These are phyloP conservation scores for Fragaria vesca DNA, from an alignment of 306 rosid species.

Conservation along the genomic window DNA sequence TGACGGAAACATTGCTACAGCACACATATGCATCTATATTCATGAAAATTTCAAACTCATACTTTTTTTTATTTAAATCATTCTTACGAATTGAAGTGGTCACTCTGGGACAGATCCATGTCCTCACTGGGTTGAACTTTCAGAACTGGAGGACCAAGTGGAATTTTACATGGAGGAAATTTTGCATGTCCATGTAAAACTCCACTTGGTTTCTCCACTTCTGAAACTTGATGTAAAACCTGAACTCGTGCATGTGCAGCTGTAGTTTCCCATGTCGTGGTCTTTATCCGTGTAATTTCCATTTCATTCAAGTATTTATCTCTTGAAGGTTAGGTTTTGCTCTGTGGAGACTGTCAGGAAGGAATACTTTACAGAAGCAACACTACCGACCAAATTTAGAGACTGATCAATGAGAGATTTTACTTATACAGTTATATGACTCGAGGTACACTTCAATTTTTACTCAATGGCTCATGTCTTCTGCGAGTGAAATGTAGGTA, in stretches of 20 bases:
- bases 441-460: background rate
- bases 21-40: too few species aligned
- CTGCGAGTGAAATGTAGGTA: background rate
- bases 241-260: background rate
- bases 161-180: too few species aligned
- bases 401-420: slow-evolving; percentile 28
- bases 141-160: too few species aligned
- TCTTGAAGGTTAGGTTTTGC: slow-evolving; percentile 78
- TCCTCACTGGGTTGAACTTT: too few species aligned
- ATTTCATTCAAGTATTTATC: background rate
- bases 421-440: background rate
- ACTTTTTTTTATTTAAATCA: too few species aligned
- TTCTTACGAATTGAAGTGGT: too few species aligned
- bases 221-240: background rate
- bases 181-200: too few species aligned
- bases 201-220: too few species aligned
- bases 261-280: background rate
- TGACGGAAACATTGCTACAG: too few species aligned
- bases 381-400: slow-evolving; percentile 60
- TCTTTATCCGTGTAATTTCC: background rate
- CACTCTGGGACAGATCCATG: too few species aligned
- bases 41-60: too few species aligned
- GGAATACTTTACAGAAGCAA: slow-evolving; percentile 71
- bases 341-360: slow-evolving; percentile 54
- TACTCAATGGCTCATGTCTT: background rate